Evolutionary conservation across 2,329 filamentous ascomycete species (phyloP).

Genomic region (Fusarium pseudoanthophilum): DNA sequence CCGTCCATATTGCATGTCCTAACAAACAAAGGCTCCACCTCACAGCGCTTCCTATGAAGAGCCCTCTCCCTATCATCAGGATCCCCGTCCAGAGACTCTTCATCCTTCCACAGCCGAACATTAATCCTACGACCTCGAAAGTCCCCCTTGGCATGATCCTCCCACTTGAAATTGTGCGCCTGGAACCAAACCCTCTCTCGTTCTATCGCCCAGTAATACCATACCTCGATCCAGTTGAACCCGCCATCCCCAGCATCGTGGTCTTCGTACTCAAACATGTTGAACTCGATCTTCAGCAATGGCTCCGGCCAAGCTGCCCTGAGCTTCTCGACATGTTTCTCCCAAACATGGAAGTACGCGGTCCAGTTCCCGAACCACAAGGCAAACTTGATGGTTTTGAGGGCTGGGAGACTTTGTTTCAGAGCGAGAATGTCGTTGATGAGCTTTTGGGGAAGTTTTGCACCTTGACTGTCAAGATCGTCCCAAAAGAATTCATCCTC

Average conservation of each 20-base stretch:
- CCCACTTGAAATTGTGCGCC: not conserved
- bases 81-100: not conserved
- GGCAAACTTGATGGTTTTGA: not conserved
- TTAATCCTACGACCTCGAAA: not conserved
- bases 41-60: not conserved
- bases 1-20: not conserved
- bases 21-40: not conserved
- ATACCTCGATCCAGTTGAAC: not conserved
- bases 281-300: not conserved
- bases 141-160: not conserved
- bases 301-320: not conserved
- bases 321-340: not conserved
- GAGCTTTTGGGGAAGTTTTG: not conserved
- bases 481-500: not conserved
- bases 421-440: not conserved
- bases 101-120: not conserved
- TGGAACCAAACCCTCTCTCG: not conserved
- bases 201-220: not conserved
- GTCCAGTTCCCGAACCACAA: not conserved
- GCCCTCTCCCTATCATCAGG: not conserved
- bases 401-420: not conserved
- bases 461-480: fast-evolving
- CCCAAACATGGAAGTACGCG: fast-evolving
- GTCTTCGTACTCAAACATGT: not conserved
- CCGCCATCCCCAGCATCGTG: fast-evolving